phyloP scores from a whole-genome alignment of 2,329 filamentous ascomycete genomes.

The Atkinsonella texensis region DNA sequence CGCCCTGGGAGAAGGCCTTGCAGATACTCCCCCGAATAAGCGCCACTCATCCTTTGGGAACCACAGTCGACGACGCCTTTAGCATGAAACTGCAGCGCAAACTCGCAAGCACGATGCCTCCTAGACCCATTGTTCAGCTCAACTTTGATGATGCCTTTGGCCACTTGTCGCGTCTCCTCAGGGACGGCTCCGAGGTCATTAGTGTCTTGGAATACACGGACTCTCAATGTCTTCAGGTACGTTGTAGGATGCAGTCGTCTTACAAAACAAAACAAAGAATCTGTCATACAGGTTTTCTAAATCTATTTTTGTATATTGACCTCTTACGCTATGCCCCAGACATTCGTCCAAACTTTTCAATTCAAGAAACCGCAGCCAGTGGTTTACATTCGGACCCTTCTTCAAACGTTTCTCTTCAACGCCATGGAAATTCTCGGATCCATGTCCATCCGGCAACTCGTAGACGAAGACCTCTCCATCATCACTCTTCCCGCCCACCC shows the following conservation, averaged over 20 bases:
- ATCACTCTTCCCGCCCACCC: slow-evolving; percentile 60
- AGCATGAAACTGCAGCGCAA: slow-evolving; percentile 85
- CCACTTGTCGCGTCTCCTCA: slow-evolving; percentile 58
- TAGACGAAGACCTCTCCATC: slow-evolving; percentile 72
- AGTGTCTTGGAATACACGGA: slow-evolving; percentile 56
- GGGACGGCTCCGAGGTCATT: slow-evolving; percentile 58
- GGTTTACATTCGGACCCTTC: slow-evolving; percentile 68
- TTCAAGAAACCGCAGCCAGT: slow-evolving; percentile 71
- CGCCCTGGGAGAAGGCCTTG: slow-evolving; percentile 39
- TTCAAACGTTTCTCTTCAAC: slow-evolving; percentile 65
- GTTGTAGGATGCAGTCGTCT: slow-evolving; percentile 12
- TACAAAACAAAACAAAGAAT: not conserved
- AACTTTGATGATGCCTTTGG: slow-evolving; percentile 58
- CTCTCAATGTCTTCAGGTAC: slow-evolving; percentile 57
- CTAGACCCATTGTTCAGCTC: slow-evolving; percentile 74
- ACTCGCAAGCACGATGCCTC: slow-evolving; percentile 85
- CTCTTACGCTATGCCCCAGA: slow-evolving; percentile 29
- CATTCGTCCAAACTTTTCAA: slow-evolving; percentile 63
- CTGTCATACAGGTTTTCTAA: not conserved
- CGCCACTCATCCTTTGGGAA: slow-evolving; percentile 49
- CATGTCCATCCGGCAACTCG: slow-evolving; percentile 58
- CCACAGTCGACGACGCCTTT: slow-evolving; percentile 63
- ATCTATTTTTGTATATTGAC: not conserved
- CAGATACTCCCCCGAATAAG: slow-evolving; percentile 42
- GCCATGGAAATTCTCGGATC: slow-evolving; percentile 57